Percentiles rank a stretch among this genome's conserved stretches.
Evolutionary conservation across 805 yeast species (phyloP).

Genomic region (Crinitomyces ghanaensis): DNA sequence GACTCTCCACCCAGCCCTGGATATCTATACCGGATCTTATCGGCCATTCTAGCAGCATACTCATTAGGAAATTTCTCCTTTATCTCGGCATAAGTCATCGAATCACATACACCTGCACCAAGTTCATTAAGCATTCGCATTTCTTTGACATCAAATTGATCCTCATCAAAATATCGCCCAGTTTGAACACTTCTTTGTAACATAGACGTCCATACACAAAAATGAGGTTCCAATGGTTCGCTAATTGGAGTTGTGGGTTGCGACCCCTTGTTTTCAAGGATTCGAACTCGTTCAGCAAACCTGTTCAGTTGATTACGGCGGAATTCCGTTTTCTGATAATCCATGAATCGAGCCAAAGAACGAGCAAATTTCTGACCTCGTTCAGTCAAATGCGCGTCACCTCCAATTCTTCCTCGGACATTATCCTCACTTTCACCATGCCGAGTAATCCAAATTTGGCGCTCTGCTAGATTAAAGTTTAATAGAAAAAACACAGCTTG

Average conservation of each 20-base stretch:
- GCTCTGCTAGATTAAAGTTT: constrained; percentile 75
- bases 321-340: constrained; percentile 57
- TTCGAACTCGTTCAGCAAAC: constrained; percentile 35
- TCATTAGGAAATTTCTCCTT: constrained; percentile 63
- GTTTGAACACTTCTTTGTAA: constrained; percentile 68
- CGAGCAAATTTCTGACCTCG: constrained; percentile 68
- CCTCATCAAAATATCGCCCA: constrained; percentile 64
- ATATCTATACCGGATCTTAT: constrained; percentile 77
- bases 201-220: constrained; percentile 92
- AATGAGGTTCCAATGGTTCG: constrained; percentile 55
- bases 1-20: constrained; percentile 98
- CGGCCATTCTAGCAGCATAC: constrained; percentile 59
- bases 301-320: constrained; percentile 47
- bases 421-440: constrained; percentile 91
- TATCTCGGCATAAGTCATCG: constrained; percentile 84
- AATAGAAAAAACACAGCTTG: constrained; percentile 85
- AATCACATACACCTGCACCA: constrained; percentile 88
- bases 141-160: constrained; percentile 63
- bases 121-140: constrained; percentile 90
- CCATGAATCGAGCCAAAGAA: constrained; percentile 66
- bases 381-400: constrained; percentile 70
- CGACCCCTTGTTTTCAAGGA: constrained; percentile 27
- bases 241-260: constrained; percentile 24
- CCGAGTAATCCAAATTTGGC: constrained; percentile 91
- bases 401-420: constrained; percentile 79